Conservation (phyloP, 805 yeast genomes). For the Alloascoidea africana region DNA sequence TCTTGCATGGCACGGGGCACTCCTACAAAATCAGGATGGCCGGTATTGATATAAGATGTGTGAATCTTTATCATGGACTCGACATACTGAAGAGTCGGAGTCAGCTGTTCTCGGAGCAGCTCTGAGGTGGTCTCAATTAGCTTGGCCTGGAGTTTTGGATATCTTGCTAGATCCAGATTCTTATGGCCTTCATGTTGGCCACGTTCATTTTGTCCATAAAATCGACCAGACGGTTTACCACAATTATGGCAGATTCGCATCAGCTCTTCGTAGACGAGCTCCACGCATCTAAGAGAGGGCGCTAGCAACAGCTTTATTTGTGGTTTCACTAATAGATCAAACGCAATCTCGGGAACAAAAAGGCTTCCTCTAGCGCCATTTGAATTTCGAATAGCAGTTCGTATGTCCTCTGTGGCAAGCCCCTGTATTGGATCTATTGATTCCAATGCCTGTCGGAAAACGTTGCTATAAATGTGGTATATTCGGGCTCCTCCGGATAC, state of each 20-base stretch:
- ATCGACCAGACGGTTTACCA: too few relatives aligned
- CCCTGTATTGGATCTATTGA: slow-evolving; percentile 76
- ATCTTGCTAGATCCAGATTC: slow-evolving; percentile 76
- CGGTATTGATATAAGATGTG: slow-evolving; percentile 88
- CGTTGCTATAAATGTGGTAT: slow-evolving; percentile 83
- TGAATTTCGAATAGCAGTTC: slow-evolving; percentile 92
- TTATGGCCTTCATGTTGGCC: too few relatives aligned
- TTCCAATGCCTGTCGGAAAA: slow-evolving; percentile 66
- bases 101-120: slow-evolving; percentile 77
- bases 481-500: slow-evolving; percentile 97
- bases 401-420: slow-evolving; percentile 65
- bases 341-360: slow-evolving; percentile 95
- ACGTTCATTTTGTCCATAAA: too few relatives aligned
- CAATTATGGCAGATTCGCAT: slow-evolving; percentile 94
- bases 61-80: slow-evolving; percentile 53
- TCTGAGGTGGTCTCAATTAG: slow-evolving; percentile 90
- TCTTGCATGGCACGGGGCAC: slow-evolving; percentile 91
- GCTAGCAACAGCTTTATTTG: slow-evolving; percentile 77
- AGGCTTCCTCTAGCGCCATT: slow-evolving; percentile 96
- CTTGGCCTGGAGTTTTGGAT: slow-evolving; percentile 79
- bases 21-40: slow-evolving; percentile 92
- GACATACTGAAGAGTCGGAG: slow-evolving; percentile 87
- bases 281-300: slow-evolving; percentile 91
- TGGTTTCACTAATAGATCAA: slow-evolving; percentile 89
- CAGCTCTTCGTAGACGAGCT: slow-evolving; percentile 89